Base-by-base conservation (phyloP, 768 basidiomycete genomes). In the Asterophora parasitica region DNA sequence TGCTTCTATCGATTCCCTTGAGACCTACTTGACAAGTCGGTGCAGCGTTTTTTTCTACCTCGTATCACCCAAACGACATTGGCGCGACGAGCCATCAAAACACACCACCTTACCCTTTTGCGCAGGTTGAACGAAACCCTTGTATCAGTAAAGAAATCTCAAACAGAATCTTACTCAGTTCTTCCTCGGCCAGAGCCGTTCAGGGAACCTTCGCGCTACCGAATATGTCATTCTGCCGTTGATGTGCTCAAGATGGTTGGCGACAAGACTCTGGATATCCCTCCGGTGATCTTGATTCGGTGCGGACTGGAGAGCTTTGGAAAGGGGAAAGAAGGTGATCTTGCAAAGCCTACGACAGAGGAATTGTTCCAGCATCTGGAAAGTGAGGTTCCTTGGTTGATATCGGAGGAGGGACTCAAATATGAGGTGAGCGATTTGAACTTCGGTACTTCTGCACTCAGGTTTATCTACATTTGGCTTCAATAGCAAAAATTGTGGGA, bases 41-140 rank as follows among this genome's bases (percentile, higher is more conserved):
- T 51, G 3, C 50, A 90, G 88, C 78, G 79, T 30, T 79, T 82
- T 56, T 67, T 91, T 17, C 75, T 88, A 19, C 88, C 88, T 4
- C 79, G 79, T 27, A 74, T 91, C 9, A 62, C 75, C 1, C 74
- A 69, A 40, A 79, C 83, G 1, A 73, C 72, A 20, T 61, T 76
- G 23, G 86, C 88, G 7, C 79, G 87, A 27, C 72, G 70, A 45
- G 76, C 84, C 7, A 63, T 91, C 40, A 76, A 70, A 44, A 59
- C 68, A 5, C 84, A 89, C 56, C 86, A 87, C 42, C 66, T 75
- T 15, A 62, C 67, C 1, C 75, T 88, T 12, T 59, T 88, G 15
- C 59, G 66, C 4, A 76, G 71, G 52, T 69, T 90, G 15, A 76
- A 74, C 12, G 65, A 70, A 6, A 83, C 84, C 12, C 63, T 86